phyloP scores from a whole-genome alignment of 805 yeast genomes.

The Lachancea kluyveri region DNA sequence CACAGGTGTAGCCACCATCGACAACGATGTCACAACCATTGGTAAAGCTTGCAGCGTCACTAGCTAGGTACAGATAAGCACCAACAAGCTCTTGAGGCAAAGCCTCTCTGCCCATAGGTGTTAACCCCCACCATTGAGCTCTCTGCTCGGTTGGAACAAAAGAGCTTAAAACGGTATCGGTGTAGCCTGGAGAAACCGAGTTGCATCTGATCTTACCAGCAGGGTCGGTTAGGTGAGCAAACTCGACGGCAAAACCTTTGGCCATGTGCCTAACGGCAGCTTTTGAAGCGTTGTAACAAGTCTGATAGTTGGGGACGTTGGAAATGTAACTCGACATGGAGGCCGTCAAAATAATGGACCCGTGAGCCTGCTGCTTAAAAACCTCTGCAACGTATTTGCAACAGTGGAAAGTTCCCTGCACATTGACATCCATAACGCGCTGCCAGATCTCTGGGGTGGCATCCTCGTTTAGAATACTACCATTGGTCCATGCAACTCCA shows the following conservation, averaged over 20 bases:
- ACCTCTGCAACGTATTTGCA: conserved; percentile 67
- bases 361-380: conserved; percentile 59
- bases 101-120: conserved; percentile 73
- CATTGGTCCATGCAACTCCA: conserved; percentile 80
- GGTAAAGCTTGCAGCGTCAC: conserved; percentile 75
- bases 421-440: conserved; percentile 66
- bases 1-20: conserved; percentile 57
- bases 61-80: conserved; percentile 71
- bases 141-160: conserved; percentile 41
- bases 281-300: conserved; percentile 84
- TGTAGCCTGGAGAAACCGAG: conserved; percentile 78
- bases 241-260: conserved; percentile 75
- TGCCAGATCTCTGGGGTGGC: conserved; percentile 51
- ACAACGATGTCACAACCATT: conserved; percentile 72
- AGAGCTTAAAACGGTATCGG: conserved; percentile 60
- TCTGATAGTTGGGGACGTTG: conserved; percentile 81
- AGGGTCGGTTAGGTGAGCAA: conserved; percentile 37
- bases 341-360: conserved; percentile 63
- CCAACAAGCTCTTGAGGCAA: conserved; percentile 69
- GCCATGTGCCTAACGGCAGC: conserved; percentile 79
- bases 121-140: conserved; percentile 45
- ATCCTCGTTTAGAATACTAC: conserved; percentile 41
- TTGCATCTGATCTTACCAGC: conserved; percentile 48
- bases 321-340: conserved; percentile 87
- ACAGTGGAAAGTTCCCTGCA: conserved; percentile 76